Evolutionary conservation across 768 basidiomycete genomes (phyloP), one percentile per base, ranked within the genome.

Genomic region (Sarcomyxa edulis): DNA sequence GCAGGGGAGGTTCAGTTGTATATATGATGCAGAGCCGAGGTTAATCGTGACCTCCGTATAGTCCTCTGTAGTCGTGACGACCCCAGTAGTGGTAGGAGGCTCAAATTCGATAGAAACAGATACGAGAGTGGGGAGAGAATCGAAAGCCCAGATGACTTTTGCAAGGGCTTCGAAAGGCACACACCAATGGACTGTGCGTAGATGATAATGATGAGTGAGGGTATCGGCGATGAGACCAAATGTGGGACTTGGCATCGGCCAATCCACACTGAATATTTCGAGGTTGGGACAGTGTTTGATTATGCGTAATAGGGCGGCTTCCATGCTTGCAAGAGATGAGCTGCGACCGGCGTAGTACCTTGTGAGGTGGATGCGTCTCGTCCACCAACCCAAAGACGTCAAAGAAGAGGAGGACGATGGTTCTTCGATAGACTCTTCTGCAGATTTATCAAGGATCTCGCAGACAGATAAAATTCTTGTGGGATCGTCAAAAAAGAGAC

Each of bases 81-180:
- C 66, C 2, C 53, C 56, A 4, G 49, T 47, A 2, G 48, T 26
- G 3, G 44, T 45, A 1, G 56, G 46, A 11, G 44, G 39, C 11
- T 66, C 66, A 42, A 84, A 72, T 20, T 76, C 67, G 42, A 89
- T 66, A 46, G 76, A 74, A 3, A 72, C 68, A 2, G 75, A 71
- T 6, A 74, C 60, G 27, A 89, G 61, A 36, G 59, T 58, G 1
- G 76, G 76, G 4, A 89, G 69, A 1, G 74, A 69, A 38, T 77
- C 73, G 2, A 89, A 62, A 5, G 82, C 77, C 80, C 81, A 83
- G 30, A 87, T 85, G 4, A 84, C 69, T 50, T 81, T 83, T 9
- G 78, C 64, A 2, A 84, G 57, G 0, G 72, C 65, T 14, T 72
- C 66, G 0, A 66, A 65, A 0, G 79, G 74, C 7, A 85, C 61